These are phyloP conservation scores for Termitomyces sp. DNA, from an alignment of 1,284 basidiomycete species.

Conservation along the genomic window DNA sequence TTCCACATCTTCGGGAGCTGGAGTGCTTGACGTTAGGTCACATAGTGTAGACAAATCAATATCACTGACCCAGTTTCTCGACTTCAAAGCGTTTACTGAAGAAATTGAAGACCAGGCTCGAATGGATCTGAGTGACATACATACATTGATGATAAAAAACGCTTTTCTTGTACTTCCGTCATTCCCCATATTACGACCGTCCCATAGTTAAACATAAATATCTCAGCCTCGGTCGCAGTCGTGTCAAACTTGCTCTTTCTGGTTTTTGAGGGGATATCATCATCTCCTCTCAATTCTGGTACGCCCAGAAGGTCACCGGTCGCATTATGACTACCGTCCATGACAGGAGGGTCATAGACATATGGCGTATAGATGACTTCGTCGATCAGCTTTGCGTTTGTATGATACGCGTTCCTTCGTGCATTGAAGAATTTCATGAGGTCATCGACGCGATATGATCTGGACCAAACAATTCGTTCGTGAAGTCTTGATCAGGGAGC, in stretches of 20 bases:
- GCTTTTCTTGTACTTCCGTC: constrained; percentile 87
- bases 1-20: constrained; percentile 80
- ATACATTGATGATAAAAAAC: constrained; percentile 79
- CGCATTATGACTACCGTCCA: constrained; percentile 23
- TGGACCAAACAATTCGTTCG: constrained; percentile 23
- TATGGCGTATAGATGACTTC: constrained; percentile 84
- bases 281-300: constrained; percentile 52
- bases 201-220: constrained; percentile 92
- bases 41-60: background rate
- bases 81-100: constrained; percentile 87
- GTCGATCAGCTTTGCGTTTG: constrained; percentile 77
- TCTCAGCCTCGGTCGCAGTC: constrained; percentile 72
- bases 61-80: constrained; percentile 68
- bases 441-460: constrained; percentile 85
- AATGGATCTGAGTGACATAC: constrained; percentile 38
- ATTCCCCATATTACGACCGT: constrained; percentile 97
- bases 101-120: constrained; percentile 1
- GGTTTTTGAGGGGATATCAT: constrained; percentile 35
- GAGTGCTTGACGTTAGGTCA: constrained; percentile 2
- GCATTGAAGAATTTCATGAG: constrained; percentile 87
- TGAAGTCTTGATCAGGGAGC: background rate
- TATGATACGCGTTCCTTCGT: constrained; percentile 75
- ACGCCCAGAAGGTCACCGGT: constrained; percentile 71
- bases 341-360: constrained; percentile 52
- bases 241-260: constrained; percentile 64